A percentile compares a stretch with the other conserved stretches of the same genome.
phyloP scores from a whole-genome alignment of 2,329 filamentous ascomycete genomes.

The Hawksworthiomyces lignivorus region DNA sequence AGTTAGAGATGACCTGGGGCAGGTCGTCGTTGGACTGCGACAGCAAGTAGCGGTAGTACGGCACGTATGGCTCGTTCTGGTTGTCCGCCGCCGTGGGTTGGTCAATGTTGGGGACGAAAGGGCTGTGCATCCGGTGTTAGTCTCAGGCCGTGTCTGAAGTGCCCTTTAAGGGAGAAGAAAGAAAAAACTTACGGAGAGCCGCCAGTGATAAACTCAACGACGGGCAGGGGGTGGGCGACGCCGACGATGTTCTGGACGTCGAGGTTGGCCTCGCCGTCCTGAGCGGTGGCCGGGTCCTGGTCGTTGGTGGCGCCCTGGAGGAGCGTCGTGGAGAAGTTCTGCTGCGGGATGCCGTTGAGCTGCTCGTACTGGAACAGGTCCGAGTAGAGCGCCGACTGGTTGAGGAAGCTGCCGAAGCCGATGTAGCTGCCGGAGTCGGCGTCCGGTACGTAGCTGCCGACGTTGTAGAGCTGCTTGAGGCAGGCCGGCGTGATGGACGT shows the following conservation, averaged over 20 bases:
- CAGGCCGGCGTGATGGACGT: slow-evolving; percentile 37
- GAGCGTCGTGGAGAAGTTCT: slow-evolving; percentile 46
- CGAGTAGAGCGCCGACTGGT: slow-evolving; percentile 36
- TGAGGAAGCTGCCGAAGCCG: slow-evolving; percentile 35
- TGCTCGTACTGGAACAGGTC: slow-evolving; percentile 47
- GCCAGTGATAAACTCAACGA: slow-evolving; percentile 21
- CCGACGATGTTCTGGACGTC: slow-evolving; percentile 55
- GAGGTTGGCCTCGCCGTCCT: slow-evolving; percentile 49
- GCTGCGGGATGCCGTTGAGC: slow-evolving; percentile 39
- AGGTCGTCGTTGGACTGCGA: slow-evolving; percentile 44
- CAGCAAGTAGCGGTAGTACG: slow-evolving; percentile 54
- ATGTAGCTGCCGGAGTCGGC: slow-evolving; percentile 29
- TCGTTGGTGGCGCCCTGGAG: slow-evolving; percentile 48
- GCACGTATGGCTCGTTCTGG: slow-evolving; percentile 59
- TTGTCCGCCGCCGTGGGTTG: slow-evolving; percentile 28
- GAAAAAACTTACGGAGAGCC: slow-evolving; percentile 22
- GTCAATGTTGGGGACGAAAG: slow-evolving; percentile 22
- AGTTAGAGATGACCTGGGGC: slow-evolving; percentile 59
- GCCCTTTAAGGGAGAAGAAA: slow-evolving; percentile 12
- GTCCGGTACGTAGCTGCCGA: slow-evolving; percentile 29
- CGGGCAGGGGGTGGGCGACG: slow-evolving; percentile 36
- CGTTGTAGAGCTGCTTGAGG: slow-evolving; percentile 41
- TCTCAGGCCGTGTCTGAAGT: no score
- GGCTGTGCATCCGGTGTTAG: slow-evolving; percentile 16
- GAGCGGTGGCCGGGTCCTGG: slow-evolving; percentile 28